Conservation (phyloP, 2,329 filamentous ascomycete genomes). For the Hypomyces perniciosus region DNA sequence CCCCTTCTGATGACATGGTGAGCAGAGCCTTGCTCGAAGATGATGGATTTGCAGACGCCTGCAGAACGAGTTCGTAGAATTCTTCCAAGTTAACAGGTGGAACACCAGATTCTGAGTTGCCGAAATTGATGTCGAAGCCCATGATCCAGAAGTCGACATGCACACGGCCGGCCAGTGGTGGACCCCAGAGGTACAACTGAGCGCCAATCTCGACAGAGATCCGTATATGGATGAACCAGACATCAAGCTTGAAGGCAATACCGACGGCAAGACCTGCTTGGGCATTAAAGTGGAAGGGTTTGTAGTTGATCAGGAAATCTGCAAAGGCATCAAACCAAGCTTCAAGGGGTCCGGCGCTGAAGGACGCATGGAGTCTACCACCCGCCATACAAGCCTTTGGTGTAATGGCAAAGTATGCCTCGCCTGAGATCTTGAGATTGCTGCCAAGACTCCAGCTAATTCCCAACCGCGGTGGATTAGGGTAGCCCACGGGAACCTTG, state of each 20-base stretch:
- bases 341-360: slow-evolving; percentile 25
- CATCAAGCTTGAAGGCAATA: slow-evolving; percentile 21
- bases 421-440: slow-evolving; percentile 29
- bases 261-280: slow-evolving; percentile 22
- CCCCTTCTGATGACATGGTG: neutral
- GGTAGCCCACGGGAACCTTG: slow-evolving; percentile 28
- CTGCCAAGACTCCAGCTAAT: slow-evolving; percentile 31
- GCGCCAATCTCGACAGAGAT: slow-evolving; percentile 18
- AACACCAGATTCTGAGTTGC: slow-evolving; percentile 1
- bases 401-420: slow-evolving; percentile 42
- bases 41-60: neutral
- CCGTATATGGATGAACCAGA: slow-evolving; percentile 20
- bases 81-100: neutral
- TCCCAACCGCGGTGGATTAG: slow-evolving; percentile 31
- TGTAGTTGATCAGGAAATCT: slow-evolving; percentile 37
- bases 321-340: slow-evolving; percentile 36
- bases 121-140: slow-evolving; percentile 21
- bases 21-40: neutral
- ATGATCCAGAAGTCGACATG: slow-evolving; percentile 23
- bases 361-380: slow-evolving; percentile 24
- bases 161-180: slow-evolving; percentile 17
- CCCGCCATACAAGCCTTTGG: slow-evolving; percentile 39
- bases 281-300: slow-evolving; percentile 31
- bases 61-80: slow-evolving; percentile 1
- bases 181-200: slow-evolving; percentile 16